Evolutionary conservation across 345 rosid species (phyloP).

Genomic region (Eucalyptus pauciflora): DNA sequence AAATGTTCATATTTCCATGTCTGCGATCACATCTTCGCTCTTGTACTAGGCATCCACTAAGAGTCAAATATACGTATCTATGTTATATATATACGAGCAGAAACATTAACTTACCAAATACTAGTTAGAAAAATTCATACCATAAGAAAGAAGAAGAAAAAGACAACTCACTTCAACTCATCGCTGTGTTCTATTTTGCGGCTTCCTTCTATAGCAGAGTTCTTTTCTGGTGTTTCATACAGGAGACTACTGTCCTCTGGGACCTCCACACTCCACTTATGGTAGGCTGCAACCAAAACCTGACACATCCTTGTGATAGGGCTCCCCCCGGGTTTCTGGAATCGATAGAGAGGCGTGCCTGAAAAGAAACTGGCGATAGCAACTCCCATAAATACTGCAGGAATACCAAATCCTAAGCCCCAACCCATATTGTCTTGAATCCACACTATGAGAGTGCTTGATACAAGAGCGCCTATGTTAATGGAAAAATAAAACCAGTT

Average conservation of each 20-base stretch:
- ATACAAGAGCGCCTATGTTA: slow-evolving; percentile 34
- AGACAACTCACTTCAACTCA: slow-evolving; percentile 13
- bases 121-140: neutral
- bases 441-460: slow-evolving; percentile 29
- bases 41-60: neutral
- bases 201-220: slow-evolving; percentile 25
- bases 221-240: slow-evolving; percentile 21
- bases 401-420: slow-evolving; percentile 39
- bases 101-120: neutral
- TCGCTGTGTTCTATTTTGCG: slow-evolving; percentile 28
- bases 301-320: slow-evolving; percentile 37
- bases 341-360: slow-evolving; percentile 32
- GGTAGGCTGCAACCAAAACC: slow-evolving; percentile 31
- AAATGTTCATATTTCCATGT: neutral
- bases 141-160: neutral
- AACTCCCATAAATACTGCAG: slow-evolving; percentile 33
- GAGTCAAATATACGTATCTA: neutral
- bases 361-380: slow-evolving; percentile 28
- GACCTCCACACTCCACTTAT: slow-evolving; percentile 14
- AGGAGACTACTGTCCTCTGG: slow-evolving; percentile 18
- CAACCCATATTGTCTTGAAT: slow-evolving; percentile 39
- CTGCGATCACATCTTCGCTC: neutral
- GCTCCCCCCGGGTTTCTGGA: slow-evolving; percentile 40
- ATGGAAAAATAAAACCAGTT: slow-evolving; percentile 42
- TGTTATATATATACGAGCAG: neutral